Base-by-base conservation (phyloP, 1,139 yeast species). In the Taphrina populina region DNA sequence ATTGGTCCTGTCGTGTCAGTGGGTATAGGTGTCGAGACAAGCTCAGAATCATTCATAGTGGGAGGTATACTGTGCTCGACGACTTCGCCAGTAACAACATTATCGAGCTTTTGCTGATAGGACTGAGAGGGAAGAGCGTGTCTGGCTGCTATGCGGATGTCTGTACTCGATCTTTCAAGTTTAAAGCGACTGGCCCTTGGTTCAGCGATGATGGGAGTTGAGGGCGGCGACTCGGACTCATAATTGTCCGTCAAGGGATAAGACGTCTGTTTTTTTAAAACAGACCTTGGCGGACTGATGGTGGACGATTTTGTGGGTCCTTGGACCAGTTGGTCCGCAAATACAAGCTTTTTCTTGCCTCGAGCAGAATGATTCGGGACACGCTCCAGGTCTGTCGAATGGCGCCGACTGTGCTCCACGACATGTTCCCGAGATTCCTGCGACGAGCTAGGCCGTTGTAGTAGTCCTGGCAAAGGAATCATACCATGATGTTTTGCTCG, bases 301-400 rank as follows among this genome's bases (percentile, higher is more conserved):
- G 24, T 40, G 5, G 34, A 39, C 17, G 46, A 45, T 6, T 37
- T 46, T 21, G 54, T 34, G 6, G 54, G 54, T 11, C 54, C 54
- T 39, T 49, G 54, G 11, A 37, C 46, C 13, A 49, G 27, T 13
- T 43, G 33, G 23, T 52, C 49, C 2, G 56, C 56, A 20, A 52
- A 52, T 10, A 41, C 49, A n/a, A 52, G 33, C 36, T 33, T 52
- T 30, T 52, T 52, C 46, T 52, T 52, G n/a, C 47, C 39, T 8
- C 26, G 26, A 4, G 37, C 35, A 19, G 47, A 43, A 11, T 8
- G 5, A 13, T 26, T 6, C 26, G 47, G 11, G 5, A 20, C 15
- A 6, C 20, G 10, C 6, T 29, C 34, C n/a, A 7, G 21, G 17
- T 43, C 47, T 8, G 47, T 19, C 5, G 47, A 43, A 21, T 43